phyloP scores from a whole-genome alignment of 2,329 filamentous ascomycete species.

The Didymella segeticola region DNA sequence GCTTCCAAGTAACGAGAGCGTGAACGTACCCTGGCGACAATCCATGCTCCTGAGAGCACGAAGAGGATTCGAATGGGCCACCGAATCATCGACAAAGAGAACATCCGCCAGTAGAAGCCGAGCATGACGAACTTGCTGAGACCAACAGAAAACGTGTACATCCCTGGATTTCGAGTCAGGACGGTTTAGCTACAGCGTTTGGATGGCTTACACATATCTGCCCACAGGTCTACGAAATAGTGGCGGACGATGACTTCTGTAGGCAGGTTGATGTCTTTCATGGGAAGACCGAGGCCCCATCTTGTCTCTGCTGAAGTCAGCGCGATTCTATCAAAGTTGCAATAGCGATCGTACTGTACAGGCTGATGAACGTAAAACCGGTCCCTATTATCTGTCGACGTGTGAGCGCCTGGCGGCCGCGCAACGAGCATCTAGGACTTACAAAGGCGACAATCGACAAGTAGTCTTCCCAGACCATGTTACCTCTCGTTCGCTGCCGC shows the following conservation, averaged over 20 bases:
- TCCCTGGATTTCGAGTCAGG: constrained; percentile 13
- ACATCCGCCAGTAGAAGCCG: constrained; percentile 34
- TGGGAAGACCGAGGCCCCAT: constrained; percentile 30
- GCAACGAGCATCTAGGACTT: constrained; percentile 4
- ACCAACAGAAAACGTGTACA: constrained; percentile 34
- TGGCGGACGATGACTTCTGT: constrained; percentile 23
- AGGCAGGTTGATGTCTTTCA: constrained; percentile 22
- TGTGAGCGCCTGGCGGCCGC: constrained; percentile 7
- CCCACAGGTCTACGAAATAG: constrained; percentile 30
- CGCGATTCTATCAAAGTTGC: neutral
- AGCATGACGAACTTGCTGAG: constrained; percentile 33
- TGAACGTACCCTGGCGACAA: constrained; percentile 24
- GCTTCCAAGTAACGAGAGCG: too few species aligned
- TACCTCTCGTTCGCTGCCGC: constrained; percentile 19
- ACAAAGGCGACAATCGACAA: constrained; percentile 31
- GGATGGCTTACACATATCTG: constrained; percentile 25
- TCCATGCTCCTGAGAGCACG: constrained; percentile 20
- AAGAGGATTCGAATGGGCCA: constrained; percentile 28
- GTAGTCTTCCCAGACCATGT: constrained; percentile 33
- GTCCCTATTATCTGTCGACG: constrained; percentile 19
- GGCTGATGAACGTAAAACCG: constrained; percentile 30
- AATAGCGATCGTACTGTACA: constrained; percentile 24
- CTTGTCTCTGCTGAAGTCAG: constrained; percentile 28
- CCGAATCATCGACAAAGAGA: constrained; percentile 25
- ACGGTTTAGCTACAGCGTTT: neutral